Percentiles rank a stretch among this genome's conserved stretches.
These are phyloP conservation scores for Calonectria pseudoturangicola DNA, from an alignment of 2,329 filamentous ascomycete genomes.

Conservation along the genomic window DNA sequence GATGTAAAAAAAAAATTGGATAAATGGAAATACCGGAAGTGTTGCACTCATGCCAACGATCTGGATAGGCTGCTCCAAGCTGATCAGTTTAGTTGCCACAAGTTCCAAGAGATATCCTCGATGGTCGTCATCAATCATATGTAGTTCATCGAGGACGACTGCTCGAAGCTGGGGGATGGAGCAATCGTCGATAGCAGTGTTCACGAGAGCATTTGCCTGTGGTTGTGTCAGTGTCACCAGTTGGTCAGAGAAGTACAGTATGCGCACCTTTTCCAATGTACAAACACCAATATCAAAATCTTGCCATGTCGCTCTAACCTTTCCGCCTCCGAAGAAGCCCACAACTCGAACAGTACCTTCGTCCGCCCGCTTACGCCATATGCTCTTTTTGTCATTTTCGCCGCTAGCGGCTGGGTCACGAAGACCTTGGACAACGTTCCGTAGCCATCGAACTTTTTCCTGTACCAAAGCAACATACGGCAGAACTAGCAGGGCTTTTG, in stretches of 20 bases:
- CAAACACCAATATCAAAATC: conserved; percentile 87
- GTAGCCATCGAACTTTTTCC: conserved; percentile 85
- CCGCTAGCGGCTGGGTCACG: conserved; percentile 60
- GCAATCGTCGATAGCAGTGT: conserved; percentile 82
- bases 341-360: conserved; percentile 78
- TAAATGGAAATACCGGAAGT: conserved; percentile 76
- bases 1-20: background rate
- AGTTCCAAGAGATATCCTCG: conserved; percentile 85
- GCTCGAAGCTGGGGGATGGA: conserved; percentile 78
- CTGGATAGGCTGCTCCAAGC: conserved; percentile 79
- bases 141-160: conserved; percentile 86
- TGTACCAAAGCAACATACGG: conserved; percentile 88
- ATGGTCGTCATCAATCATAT: conserved; percentile 86
- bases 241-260: background rate
- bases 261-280: conserved; percentile 81
- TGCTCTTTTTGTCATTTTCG: conserved; percentile 60
- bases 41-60: conserved; percentile 89
- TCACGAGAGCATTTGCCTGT: conserved; percentile 84
- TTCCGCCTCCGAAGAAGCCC: conserved; percentile 85
- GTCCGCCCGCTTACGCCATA: conserved; percentile 73
- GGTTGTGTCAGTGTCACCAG: conserved; percentile 26
- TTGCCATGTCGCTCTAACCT: conserved; percentile 78
- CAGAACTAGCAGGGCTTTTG: conserved; percentile 83
- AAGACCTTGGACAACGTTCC: conserved; percentile 78
- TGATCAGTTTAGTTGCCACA: conserved; percentile 83